Conservation (phyloP, 2,329 filamentous ascomycete genomes). For the Exophiala mesophila region DNA sequence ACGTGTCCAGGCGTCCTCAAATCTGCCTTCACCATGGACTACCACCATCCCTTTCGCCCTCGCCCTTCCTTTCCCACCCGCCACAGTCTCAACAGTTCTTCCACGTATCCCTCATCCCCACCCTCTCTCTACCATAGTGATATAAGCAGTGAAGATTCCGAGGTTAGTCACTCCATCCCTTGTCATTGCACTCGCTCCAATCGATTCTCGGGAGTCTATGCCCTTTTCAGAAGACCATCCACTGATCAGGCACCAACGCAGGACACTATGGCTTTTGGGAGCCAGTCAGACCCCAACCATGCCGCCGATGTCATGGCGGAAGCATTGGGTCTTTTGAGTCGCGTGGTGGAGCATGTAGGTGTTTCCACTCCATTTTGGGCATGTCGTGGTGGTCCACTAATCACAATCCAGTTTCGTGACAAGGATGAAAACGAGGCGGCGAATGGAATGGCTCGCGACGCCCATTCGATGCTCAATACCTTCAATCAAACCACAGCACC, state of each 20-base stretch:
- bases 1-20: too few relatives aligned
- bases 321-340: constrained; percentile 22
- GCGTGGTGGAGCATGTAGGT: constrained; percentile 27
- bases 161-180: constrained; percentile 12
- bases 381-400: too few relatives aligned
- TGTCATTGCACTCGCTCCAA: too few relatives aligned
- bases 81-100: constrained; percentile 14
- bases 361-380: constrained; percentile 6
- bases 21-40: constrained; percentile 14
- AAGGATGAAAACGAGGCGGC: constrained; percentile 30
- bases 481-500: constrained; percentile 31
- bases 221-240: constrained; percentile 1
- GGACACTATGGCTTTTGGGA: constrained; percentile 22
- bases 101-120: constrained; percentile 15
- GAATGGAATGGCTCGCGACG: constrained; percentile 34
- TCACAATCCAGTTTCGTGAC: constrained; percentile 30
- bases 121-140: constrained; percentile 25
- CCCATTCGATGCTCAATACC: constrained; percentile 31
- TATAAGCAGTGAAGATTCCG: constrained; percentile 18
- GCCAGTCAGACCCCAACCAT: constrained; percentile 23
- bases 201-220: too few relatives aligned
- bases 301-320: constrained; percentile 25
- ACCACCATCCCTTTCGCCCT: constrained; percentile 10
- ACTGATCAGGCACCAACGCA: constrained; percentile 21
- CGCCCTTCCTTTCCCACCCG: constrained; percentile 10